A percentile compares a stretch with the other conserved stretches of the same genome.
Evolutionary conservation across 192 early-diverging fungal species (phyloP).

Genomic region (Phlyctochytrium bullatum): DNA sequence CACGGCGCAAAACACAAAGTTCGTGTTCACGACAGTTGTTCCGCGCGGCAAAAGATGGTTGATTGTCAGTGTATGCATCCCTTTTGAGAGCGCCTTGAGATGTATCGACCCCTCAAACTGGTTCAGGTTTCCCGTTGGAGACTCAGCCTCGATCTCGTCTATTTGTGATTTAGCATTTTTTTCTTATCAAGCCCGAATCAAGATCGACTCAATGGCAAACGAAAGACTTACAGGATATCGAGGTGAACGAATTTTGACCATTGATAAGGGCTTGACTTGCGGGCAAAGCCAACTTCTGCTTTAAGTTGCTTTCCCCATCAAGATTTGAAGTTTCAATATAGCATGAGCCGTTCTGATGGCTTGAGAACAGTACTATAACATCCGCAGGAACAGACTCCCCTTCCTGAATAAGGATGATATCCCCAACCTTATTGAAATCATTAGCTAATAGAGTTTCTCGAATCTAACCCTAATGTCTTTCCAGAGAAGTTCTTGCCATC

Average conservation of each 20-base stretch:
- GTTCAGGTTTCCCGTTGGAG: constrained; percentile 75
- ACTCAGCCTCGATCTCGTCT: constrained; percentile 63
- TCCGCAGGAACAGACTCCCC: constrained; percentile 82
- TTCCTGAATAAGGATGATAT: constrained; percentile 69
- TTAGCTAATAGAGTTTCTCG: no score
- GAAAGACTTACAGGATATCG: constrained; percentile 25
- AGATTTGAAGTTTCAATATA: constrained; percentile 84
- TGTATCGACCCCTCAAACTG: constrained; percentile 69
- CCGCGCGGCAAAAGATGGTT: constrained; percentile 80
- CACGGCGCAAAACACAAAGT: constrained; percentile 72
- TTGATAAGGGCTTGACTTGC: constrained; percentile 48
- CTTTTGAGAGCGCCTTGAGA: constrained; percentile 18
- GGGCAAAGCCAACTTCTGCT: constrained; percentile 65
- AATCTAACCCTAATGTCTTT: constrained; percentile 57
- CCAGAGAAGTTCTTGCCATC: constrained; percentile 58
- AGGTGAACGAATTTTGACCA: constrained; percentile 45
- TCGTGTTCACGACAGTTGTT: constrained; percentile 78
- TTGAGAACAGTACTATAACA: constrained; percentile 68
- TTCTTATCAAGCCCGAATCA: no score
- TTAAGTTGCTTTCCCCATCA: constrained; percentile 90
- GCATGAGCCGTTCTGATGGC: constrained; percentile 71
- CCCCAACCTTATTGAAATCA: constrained; percentile 64
- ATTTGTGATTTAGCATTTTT: no score
- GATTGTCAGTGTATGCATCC: constrained; percentile 65
- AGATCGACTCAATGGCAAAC: no score